Evolutionary conservation across 148 eudicot species (phyloP).

Genomic region (Silene conica): DNA sequence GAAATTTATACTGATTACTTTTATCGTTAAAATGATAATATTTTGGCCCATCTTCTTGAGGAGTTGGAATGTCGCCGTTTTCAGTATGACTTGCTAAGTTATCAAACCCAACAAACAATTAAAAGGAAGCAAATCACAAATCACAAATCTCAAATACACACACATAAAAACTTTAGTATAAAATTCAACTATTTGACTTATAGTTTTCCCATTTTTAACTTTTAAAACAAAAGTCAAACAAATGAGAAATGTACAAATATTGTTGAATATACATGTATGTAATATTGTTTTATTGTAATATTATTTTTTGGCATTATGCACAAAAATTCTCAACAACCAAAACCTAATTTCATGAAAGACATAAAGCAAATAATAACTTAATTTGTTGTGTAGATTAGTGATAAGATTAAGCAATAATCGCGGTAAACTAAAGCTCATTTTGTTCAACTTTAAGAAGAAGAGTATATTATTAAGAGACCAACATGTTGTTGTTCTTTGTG

Average conservation of each 20-base stretch:
- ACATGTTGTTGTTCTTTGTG: background rate
- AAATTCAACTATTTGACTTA: conserved; percentile 18
- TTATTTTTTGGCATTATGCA: background rate
- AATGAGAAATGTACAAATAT: background rate
- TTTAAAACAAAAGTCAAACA: conserved; percentile 1
- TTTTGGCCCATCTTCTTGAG: too few species aligned
- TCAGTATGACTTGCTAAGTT: too few species aligned
- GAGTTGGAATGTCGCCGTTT: too few species aligned
- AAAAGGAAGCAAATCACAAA: too few species aligned
- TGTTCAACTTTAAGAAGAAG: background rate
- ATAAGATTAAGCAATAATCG: conserved; percentile 12
- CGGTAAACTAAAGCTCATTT: conserved; percentile 18
- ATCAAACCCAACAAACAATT: too few species aligned
- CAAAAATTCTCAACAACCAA: conserved; percentile 19
- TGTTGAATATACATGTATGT: background rate
- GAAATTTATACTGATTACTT: too few species aligned
- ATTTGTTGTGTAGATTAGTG: background rate
- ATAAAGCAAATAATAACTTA: background rate
- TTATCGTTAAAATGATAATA: too few species aligned
- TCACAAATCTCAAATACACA: too few species aligned
- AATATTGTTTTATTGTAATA: background rate
- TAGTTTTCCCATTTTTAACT: background rate
- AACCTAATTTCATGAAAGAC: conserved; percentile 19
- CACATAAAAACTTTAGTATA: background rate
- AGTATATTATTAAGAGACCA: background rate